A percentile compares a stretch with the other conserved stretches of the same genome.
These are phyloP conservation scores for Salix purpurea DNA, from an alignment of 345 rosid genomes.

Conservation along the genomic window DNA sequence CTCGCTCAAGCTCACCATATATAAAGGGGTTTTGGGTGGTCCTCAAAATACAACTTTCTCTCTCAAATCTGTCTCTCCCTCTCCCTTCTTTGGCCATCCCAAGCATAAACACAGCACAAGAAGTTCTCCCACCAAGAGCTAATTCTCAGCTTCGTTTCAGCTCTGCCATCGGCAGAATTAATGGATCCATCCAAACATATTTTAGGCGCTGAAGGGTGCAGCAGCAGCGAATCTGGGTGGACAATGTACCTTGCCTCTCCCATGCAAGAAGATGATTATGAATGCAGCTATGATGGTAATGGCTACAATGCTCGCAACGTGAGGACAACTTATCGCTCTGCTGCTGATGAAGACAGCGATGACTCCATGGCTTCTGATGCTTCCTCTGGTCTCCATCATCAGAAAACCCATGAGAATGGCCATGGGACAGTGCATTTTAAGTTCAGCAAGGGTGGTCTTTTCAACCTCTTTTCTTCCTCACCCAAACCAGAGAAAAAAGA, in stretches of 20 bases:
- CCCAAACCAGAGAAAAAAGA: slow-evolving; percentile 26
- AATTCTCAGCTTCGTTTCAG: background rate
- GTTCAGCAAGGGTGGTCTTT: slow-evolving; percentile 20
- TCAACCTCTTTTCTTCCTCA: slow-evolving; percentile 22
- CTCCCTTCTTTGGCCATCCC: background rate
- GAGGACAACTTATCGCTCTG: slow-evolving; percentile 1
- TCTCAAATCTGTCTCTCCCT: background rate
- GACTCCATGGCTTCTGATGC: slow-evolving; percentile 85
- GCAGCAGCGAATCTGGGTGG: slow-evolving; percentile 91
- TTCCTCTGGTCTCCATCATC: slow-evolving; percentile 57
- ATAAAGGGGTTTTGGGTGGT: background rate
- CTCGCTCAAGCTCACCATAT: slow-evolving; percentile 9
- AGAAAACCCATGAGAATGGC: slow-evolving; percentile 16
- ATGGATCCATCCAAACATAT: slow-evolving; percentile 36
- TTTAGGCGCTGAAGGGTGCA: slow-evolving; percentile 52
- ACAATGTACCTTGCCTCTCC: slow-evolving; percentile 61
- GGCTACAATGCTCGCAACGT: background rate
- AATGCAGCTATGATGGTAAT: slow-evolving; percentile 23
- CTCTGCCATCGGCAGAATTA: background rate
- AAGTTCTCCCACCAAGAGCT: background rate
- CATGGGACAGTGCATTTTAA: slow-evolving; percentile 14
- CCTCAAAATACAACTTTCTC: background rate
- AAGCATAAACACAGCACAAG: background rate
- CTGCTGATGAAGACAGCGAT: slow-evolving; percentile 43
- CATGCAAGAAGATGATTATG: slow-evolving; percentile 42